A percentile compares a stretch with the other conserved stretches of the same genome.
phyloP scores from a whole-genome alignment of 2,329 filamentous ascomycete genomes.

The Trichoderma asperellum region DNA sequence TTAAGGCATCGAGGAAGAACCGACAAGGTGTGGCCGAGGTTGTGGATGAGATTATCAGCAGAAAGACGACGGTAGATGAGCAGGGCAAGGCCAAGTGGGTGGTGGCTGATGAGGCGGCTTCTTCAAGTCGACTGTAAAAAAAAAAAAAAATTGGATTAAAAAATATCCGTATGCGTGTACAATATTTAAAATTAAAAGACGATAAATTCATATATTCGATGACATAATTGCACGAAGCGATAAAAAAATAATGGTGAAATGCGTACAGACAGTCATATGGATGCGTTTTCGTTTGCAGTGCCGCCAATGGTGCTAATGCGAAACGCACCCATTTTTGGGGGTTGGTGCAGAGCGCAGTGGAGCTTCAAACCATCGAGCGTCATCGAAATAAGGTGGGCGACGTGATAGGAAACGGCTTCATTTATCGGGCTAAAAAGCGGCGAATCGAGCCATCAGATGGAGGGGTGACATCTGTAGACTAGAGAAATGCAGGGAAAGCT shows the following conservation, averaged over 20 bases:
- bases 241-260: neutral
- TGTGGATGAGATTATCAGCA: slow-evolving; percentile 67
- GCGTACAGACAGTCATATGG: neutral
- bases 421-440: slow-evolving; percentile 22
- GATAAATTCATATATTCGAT: slow-evolving; percentile 3
- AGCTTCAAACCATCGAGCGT: slow-evolving; percentile 24
- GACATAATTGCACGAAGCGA: neutral
- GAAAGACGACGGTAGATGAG: slow-evolving; percentile 59
- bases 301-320: neutral
- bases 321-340: neutral
- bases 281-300: neutral
- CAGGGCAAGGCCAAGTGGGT: slow-evolving; percentile 51
- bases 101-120: slow-evolving; percentile 38
- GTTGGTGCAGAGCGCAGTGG: neutral
- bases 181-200: slow-evolving; percentile 18
- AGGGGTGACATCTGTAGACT: slow-evolving; percentile 24
- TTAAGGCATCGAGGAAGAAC: slow-evolving; percentile 61
- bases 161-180: slow-evolving; percentile 10
- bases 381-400: slow-evolving; percentile 19
- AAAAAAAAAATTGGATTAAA: neutral
- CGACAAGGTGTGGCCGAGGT: slow-evolving; percentile 73
- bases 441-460: neutral
- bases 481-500: slow-evolving; percentile 21
- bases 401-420: slow-evolving; percentile 21
- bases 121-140: slow-evolving; percentile 43